These are phyloP conservation scores for Eucalyptus grandis DNA, from an alignment of 345 rosid species.

Conservation along the genomic window DNA sequence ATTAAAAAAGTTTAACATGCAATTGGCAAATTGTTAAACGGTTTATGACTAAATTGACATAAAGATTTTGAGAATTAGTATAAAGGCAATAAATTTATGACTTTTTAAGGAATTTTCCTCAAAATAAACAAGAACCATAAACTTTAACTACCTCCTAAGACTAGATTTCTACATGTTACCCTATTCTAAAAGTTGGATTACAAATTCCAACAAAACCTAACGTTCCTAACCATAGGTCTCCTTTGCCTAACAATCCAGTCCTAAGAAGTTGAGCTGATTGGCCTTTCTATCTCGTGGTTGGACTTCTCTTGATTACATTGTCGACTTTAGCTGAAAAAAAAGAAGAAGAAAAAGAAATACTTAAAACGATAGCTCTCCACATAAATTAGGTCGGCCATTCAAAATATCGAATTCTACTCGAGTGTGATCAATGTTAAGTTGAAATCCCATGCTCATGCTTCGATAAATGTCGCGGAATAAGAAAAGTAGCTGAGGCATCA, in stretches of 20 bases:
- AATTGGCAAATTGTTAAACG: too few species aligned
- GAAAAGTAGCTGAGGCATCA: too few species aligned
- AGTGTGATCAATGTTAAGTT: too few species aligned
- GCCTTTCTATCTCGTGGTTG: background rate
- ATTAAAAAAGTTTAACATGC: too few species aligned
- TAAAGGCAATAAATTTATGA: too few species aligned
- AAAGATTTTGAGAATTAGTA: background rate
- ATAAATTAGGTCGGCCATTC: background rate
- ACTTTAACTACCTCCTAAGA: background rate
- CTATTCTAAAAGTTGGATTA: background rate
- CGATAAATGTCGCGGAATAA: too few species aligned
- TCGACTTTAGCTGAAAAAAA: background rate
- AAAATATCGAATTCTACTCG: too few species aligned
- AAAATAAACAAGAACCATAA: background rate
- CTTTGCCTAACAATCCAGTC: background rate
- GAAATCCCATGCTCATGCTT: too few species aligned
- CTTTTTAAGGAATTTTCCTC: background rate
- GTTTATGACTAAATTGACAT: too few species aligned
- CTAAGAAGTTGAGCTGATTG: background rate
- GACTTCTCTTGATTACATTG: background rate
- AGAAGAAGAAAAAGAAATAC: too few species aligned
- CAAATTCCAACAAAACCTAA: background rate
- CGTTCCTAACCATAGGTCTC: background rate
- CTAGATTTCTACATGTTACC: background rate
- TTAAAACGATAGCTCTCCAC: background rate